Percentiles rank a stretch among this genome's conserved stretches.
These are phyloP conservation scores for Geotrichum siamense DNA, from an alignment of 1,139 yeast species.

Conservation along the genomic window DNA sequence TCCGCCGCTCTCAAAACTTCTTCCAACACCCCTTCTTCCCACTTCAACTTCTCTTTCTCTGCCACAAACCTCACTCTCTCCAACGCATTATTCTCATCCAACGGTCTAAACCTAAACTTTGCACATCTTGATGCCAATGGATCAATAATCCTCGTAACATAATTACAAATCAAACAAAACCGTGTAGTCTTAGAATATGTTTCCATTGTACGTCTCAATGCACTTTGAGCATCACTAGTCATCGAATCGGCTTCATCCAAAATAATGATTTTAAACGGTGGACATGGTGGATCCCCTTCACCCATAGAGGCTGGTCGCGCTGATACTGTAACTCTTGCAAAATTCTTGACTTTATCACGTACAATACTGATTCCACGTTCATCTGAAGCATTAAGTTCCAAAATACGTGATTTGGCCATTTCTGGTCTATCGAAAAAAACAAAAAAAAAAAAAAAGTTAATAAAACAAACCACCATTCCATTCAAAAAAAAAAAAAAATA, in stretches of 20 bases:
- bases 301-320: constrained; percentile 65
- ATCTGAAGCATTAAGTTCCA: constrained; percentile 92
- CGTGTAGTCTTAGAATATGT: constrained; percentile 85
- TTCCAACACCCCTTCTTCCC: constrained; percentile 47
- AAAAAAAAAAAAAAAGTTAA: not conserved
- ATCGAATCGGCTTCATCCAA: constrained; percentile 96
- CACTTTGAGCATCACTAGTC: constrained; percentile 98
- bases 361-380: constrained; percentile 93
- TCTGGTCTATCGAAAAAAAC: constrained; percentile 23
- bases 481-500: too few species aligned
- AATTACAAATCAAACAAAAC: constrained; percentile 89
- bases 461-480: too few species aligned
- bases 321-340: constrained; percentile 82
- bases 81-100: constrained; percentile 66
- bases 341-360: constrained; percentile 83
- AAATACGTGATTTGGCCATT: constrained; percentile 64
- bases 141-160: constrained; percentile 91
- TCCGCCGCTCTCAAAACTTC: constrained; percentile 60
- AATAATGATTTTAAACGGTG: constrained; percentile 80
- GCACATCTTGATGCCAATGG: constrained; percentile 96
- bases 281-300: constrained; percentile 73
- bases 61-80: constrained; percentile 58
- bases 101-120: constrained; percentile 78
- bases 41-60: constrained; percentile 42
- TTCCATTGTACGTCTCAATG: constrained; percentile 94